These are phyloP conservation scores for Echria macrotheca DNA, from an alignment of 495 filamentous ascomycete species.

Conservation along the genomic window DNA sequence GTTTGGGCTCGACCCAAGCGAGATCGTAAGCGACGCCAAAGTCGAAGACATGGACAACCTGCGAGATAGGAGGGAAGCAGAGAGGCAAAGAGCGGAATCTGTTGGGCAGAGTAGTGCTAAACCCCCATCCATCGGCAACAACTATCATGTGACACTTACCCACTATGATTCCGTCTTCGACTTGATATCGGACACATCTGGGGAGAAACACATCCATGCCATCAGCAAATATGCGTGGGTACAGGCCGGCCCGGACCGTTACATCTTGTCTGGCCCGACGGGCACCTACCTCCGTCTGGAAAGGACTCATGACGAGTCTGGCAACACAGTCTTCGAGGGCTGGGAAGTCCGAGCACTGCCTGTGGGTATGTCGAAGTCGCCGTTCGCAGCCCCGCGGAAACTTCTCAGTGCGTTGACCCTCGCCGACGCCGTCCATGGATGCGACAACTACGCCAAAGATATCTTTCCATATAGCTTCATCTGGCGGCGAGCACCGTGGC, in stretches of 20 bases:
- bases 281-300: conserved; percentile 63
- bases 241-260: conserved; percentile 55
- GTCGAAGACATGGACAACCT: conserved; percentile 51
- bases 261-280: conserved; percentile 53
- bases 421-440: conserved; percentile 68
- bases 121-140: conserved; percentile 1
- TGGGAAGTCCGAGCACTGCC: conserved; percentile 38
- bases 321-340: conserved; percentile 23
- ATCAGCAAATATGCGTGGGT: conserved; percentile 80
- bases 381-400: conserved; percentile 59
- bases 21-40: conserved; percentile 60
- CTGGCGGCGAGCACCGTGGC: conserved; percentile 57
- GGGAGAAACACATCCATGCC: conserved; percentile 69
- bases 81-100: conserved; percentile 27
- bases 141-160: conserved; percentile 59
- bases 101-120: too few relatives aligned
- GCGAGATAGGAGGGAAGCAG: conserved; percentile 39
- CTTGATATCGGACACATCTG: conserved; percentile 73
- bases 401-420: conserved; percentile 58
- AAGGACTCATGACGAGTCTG: conserved; percentile 19
- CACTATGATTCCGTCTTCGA: conserved; percentile 88
- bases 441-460: conserved; percentile 69
- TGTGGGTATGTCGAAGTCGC: conserved; percentile 36
- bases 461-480: conserved; percentile 59
- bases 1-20: conserved; percentile 86